Evolutionary conservation across 2,329 filamentous ascomycete species (phyloP).

Genomic region (Colletotrichum graminicola): DNA sequence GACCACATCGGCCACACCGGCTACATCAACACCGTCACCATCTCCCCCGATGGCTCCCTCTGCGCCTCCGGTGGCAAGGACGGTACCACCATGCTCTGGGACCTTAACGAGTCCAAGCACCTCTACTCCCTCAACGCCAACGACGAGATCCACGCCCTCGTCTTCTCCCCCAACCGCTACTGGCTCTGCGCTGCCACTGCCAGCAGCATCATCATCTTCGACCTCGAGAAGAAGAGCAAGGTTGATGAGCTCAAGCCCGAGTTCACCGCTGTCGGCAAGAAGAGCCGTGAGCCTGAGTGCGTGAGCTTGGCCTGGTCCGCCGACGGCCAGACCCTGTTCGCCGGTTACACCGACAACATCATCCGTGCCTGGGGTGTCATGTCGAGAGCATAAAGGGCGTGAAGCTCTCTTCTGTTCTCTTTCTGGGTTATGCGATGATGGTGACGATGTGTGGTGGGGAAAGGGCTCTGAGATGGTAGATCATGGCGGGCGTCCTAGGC

Average conservation of each 20-base stretch:
- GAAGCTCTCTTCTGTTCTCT: constrained; percentile 38
- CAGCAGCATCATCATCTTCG: constrained; percentile 99
- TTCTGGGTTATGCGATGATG: constrained; percentile 42
- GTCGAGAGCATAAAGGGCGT: constrained; percentile 80
- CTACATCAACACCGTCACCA: constrained; percentile 99
- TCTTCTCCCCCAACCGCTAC: constrained; percentile 99
- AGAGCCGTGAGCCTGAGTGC: constrained; percentile 99
- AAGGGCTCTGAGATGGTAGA: constrained; percentile 52
- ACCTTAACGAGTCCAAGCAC: constrained; percentile 99
- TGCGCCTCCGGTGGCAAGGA: constrained; percentile 99
- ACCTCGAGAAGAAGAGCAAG: constrained; percentile 99
- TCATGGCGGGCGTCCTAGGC: constrained; percentile 62
- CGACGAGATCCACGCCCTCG: constrained; percentile 99
- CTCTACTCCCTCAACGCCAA: constrained; percentile 99
- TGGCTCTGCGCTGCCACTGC: constrained; percentile 99
- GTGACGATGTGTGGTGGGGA: constrained; percentile 38
- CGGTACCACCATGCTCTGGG: constrained; percentile 99
- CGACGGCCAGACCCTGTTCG: constrained; percentile 99
- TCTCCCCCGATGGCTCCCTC: constrained; percentile 98
- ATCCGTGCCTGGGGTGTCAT: constrained; percentile 98
- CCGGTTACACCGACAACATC: constrained; percentile 99
- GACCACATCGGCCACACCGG: constrained; percentile 99
- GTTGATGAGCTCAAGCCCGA: constrained; percentile 99
- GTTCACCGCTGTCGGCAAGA: constrained; percentile 96
- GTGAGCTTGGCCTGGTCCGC: constrained; percentile 97